Evolutionary conservation across 2,329 filamentous ascomycete species (phyloP).

Genomic region (Cladosporium oxysporum): DNA sequence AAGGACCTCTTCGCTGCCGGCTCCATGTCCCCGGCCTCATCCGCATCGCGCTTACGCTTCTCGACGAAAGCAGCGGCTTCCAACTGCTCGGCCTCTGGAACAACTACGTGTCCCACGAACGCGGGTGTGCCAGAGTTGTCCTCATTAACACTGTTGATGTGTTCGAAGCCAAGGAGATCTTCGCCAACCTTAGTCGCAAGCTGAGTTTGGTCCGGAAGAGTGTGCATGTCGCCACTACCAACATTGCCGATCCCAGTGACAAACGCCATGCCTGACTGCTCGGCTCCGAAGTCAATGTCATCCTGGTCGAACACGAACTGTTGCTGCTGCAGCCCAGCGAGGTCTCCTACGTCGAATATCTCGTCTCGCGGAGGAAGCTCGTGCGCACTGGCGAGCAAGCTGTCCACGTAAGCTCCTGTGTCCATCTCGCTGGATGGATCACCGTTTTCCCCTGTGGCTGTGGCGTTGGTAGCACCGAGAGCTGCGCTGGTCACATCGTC

Average conservation of each 20-base stretch:
- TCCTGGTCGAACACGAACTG: constrained; percentile 7
- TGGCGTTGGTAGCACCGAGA: not conserved
- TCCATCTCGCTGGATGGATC: not conserved
- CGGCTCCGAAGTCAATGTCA: not conserved
- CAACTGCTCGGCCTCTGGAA: not conserved
- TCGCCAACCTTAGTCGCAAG: constrained; percentile 2
- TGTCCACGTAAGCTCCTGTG: not conserved
- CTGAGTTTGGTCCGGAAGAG: constrained; percentile 13
- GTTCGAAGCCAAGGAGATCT: constrained; percentile 3
- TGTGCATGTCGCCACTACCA: too few relatives aligned
- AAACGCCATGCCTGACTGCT: not conserved
- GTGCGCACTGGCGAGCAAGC: not conserved
- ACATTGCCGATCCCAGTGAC: not conserved
- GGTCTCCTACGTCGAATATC: not conserved
- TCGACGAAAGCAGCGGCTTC: not conserved
- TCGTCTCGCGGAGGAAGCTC: not conserved
- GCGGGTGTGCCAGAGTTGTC: too few relatives aligned
- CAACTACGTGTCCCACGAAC: not conserved
- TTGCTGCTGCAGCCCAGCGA: constrained; percentile 5
- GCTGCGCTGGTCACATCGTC: not conserved
- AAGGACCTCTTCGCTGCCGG: not conserved
- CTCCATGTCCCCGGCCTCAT: not conserved
- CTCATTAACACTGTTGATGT: too few relatives aligned
- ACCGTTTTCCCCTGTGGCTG: not conserved
- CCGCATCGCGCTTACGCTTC: constrained; percentile 8